These are phyloP conservation scores for Russula lepida DNA, from an alignment of 768 basidiomycete genomes.

Conservation along the genomic window DNA sequence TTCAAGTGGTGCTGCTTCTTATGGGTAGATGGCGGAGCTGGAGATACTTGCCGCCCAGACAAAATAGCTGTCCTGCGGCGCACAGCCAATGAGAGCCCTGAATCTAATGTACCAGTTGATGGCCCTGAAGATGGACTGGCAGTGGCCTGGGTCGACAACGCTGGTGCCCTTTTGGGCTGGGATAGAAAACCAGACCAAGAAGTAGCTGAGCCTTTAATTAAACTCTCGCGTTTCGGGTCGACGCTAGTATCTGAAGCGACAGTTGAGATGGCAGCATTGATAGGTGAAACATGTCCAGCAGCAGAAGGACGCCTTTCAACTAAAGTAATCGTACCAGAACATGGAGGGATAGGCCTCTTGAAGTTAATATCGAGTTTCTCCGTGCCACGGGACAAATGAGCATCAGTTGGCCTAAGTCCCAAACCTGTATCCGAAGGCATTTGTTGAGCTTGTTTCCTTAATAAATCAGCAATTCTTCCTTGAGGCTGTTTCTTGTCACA, in stretches of 20 bases:
- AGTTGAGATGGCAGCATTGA: not conserved
- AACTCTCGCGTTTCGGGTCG: not conserved
- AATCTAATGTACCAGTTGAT: not conserved
- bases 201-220: not conserved
- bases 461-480: constrained; percentile 38
- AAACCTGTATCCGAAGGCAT: not conserved
- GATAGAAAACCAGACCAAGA: not conserved
- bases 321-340: not conserved
- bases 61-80: not conserved
- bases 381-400: not conserved
- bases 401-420: constrained; percentile 9
- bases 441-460: constrained; percentile 35
- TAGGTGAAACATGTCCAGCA: not conserved
- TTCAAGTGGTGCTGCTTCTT: not conserved
- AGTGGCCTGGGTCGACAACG: not conserved
- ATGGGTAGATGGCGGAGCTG: not conserved
- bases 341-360: not conserved
- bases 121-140: not conserved
- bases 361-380: not conserved
- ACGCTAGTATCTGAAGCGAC: not conserved
- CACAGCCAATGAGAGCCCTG: not conserved
- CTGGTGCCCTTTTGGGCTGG: not conserved
- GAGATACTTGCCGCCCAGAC: not conserved
- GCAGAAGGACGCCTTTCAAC: not conserved
- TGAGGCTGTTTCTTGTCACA: constrained; percentile 18